Evolutionary conservation across 305 asterid genomes (phyloP).

Genomic region (Fraxinus paxiana): DNA sequence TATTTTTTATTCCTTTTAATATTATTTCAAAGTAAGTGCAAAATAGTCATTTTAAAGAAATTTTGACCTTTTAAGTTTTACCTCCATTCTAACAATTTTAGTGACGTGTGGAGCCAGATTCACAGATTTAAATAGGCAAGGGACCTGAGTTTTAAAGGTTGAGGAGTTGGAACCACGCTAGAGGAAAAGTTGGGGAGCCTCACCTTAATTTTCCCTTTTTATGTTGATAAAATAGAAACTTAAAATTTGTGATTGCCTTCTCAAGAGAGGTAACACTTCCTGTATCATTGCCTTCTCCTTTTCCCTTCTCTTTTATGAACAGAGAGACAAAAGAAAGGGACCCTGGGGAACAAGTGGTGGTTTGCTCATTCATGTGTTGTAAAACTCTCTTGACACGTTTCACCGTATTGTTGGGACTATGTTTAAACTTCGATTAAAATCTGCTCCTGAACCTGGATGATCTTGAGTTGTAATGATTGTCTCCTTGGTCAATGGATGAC

Average conservation of each 20-base stretch:
- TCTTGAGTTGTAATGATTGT: background rate
- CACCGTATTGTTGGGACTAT: background rate
- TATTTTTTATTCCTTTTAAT: background rate
- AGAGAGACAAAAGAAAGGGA: background rate
- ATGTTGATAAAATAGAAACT: background rate
- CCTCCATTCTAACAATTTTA: background rate
- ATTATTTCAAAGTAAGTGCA: background rate
- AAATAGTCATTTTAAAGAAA: background rate
- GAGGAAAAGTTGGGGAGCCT: background rate
- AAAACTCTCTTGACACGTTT: background rate
- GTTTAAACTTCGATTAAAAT: background rate
- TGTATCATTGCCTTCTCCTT: background rate
- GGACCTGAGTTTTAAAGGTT: background rate
- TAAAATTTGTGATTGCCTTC: background rate
- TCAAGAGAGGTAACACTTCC: background rate
- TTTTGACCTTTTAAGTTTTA: background rate
- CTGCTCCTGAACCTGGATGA: background rate
- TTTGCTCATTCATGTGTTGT: background rate
- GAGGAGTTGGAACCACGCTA: background rate
- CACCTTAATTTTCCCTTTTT: background rate
- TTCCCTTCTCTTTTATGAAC: background rate
- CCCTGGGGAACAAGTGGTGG: background rate
- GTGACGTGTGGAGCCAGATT: background rate
- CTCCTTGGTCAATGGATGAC: background rate
- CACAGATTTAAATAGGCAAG: background rate